Conservation (phyloP, 345 rosid species). For the Salix caprea region DNA sequence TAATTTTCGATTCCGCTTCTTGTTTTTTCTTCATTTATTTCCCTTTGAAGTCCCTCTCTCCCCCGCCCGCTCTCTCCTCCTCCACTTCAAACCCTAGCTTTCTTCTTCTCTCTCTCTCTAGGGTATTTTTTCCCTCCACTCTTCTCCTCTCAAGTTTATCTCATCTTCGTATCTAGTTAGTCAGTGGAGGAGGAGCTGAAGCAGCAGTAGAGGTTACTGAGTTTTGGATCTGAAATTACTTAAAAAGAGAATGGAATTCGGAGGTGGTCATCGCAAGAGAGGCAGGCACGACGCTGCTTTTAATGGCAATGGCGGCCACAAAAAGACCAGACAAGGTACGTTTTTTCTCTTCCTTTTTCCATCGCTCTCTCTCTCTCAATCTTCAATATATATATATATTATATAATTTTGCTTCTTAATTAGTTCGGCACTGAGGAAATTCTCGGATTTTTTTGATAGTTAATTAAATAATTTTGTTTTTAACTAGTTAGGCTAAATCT, state of each 20-base stretch:
- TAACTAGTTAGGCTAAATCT: no score
- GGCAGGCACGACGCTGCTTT: constrained; percentile 52
- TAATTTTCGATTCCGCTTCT: constrained; percentile 3
- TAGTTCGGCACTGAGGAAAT: background rate
- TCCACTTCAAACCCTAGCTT: constrained; percentile 14
- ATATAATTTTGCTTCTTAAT: background rate
- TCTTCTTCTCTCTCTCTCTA: background rate
- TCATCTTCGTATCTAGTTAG: background rate
- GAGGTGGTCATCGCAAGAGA: constrained; percentile 22
- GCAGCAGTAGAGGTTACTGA: background rate
- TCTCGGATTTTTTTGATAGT: background rate
- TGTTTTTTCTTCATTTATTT: background rate
- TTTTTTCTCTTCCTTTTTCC: background rate
- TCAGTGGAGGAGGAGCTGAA: background rate
- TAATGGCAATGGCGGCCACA: constrained; percentile 62
- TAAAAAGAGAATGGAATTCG: constrained; percentile 14
- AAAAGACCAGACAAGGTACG: constrained; percentile 57
- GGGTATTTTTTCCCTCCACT: background rate
- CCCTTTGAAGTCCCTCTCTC: background rate
- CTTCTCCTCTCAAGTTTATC: background rate
- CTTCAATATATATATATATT: background rate
- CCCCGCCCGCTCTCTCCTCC: background rate
- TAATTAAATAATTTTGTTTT: background rate
- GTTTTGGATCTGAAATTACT: background rate
- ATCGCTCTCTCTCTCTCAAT: background rate